phyloP scores from a whole-genome alignment of 768 basidiomycete genomes.

The Russula virescens region DNA sequence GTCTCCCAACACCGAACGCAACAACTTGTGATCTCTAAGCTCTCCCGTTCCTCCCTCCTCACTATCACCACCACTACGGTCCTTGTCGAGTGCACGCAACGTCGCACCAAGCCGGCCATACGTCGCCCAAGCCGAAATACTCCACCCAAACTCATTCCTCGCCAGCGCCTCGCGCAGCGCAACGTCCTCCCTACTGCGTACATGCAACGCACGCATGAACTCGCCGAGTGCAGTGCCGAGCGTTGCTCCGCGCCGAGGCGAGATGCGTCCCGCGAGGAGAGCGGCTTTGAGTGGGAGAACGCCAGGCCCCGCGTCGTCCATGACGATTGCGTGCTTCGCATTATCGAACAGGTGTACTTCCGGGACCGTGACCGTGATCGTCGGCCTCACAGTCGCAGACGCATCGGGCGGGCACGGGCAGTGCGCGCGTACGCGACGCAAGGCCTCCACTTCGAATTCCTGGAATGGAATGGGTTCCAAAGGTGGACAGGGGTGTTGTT shows the following conservation, averaged over 20 bases:
- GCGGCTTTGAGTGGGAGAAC: conserved; percentile 38
- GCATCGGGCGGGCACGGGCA: conserved; percentile 33
- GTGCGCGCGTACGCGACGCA: conserved; percentile 37
- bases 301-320: conserved; percentile 52
- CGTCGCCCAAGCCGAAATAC: conserved; percentile 36
- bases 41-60: not conserved
- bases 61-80: not conserved
- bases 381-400: conserved; percentile 25
- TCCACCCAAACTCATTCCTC: conserved; percentile 37
- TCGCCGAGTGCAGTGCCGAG: conserved; percentile 51
- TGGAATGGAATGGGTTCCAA: conserved; percentile 13
- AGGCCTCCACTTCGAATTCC: conserved; percentile 45
- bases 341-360: conserved; percentile 46
- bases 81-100: conserved; percentile 13
- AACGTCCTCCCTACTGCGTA: conserved; percentile 35
- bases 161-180: not conserved
- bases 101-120: conserved; percentile 41
- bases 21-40: not conserved
- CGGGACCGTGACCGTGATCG: conserved; percentile 38
- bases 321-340: conserved; percentile 46
- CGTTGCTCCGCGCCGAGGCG: conserved; percentile 32
- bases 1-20: conserved; percentile 29
- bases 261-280: conserved; percentile 31
- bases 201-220: conserved; percentile 51
- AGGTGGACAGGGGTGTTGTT: not conserved